Base-by-base conservation (phyloP, 1,284 basidiomycete species). In the Ganoderma resinaceum region DNA sequence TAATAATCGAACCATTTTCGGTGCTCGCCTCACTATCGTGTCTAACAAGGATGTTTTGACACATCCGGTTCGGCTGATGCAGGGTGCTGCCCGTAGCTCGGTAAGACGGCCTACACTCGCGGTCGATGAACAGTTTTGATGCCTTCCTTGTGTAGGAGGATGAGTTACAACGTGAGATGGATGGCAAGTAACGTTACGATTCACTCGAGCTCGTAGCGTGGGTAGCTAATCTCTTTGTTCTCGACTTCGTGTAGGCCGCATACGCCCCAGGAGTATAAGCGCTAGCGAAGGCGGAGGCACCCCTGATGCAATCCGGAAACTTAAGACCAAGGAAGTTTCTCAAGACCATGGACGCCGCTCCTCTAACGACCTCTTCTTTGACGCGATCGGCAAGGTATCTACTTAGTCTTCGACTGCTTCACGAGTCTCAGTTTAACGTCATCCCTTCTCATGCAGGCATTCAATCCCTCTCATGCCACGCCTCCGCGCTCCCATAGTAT, bases 1-100 rank as follows among this genome's bases (percentile, higher is more conserved):
- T 16, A 72, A 80, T 69, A 75, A 76, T 38, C 78, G 79, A 57
- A 76, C 71, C 57, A 76, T 82, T 52, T 74, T 80, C 63, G 78
- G 78, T 31, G 75, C 74, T 20, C 77, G 76, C 12, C 72, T 82
- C 1, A 70, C 73, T 8, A 66, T 82, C 26, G 74, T 67, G 65
- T 65, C 73, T 46, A 65, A 72, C 69, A 71, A 72, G 68, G 72
- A 70, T 68, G 59, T 70, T 52, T 63, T 71, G 59, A 69, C 68
- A 18, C 65, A 68, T 60, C 62, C 65, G n/a, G 69, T 63, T 29
- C 67, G 64, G 18, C 26, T 64, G 66, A 68, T 67, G 62, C 63
- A 69, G 31, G 37, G 49, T 46, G 65, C 49, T 63, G 61, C 58
- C 29, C 53, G 40, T 40, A 66, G 42, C 55, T 63, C 63, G 42